Conservation (phyloP, 2,329 filamentous ascomycete genomes). For the Fusarium brachygibbosum region DNA sequence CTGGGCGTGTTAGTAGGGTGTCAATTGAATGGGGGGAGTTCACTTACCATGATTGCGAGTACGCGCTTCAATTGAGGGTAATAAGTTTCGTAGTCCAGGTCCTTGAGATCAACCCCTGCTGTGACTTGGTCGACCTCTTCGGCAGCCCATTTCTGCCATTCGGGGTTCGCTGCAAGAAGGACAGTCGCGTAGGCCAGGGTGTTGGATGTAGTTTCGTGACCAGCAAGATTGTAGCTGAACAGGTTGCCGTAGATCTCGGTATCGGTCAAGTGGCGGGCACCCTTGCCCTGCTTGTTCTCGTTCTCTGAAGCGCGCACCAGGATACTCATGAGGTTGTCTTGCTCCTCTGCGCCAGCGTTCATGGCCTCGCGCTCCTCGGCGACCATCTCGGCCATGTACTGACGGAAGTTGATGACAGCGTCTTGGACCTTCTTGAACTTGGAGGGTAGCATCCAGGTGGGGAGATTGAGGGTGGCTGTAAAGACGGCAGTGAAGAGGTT, state of each 20-base stretch:
- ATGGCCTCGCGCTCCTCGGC: slow-evolving; percentile 34
- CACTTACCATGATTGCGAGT: slow-evolving; percentile 38
- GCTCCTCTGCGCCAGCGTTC: slow-evolving; percentile 17
- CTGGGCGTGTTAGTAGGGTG: not conserved
- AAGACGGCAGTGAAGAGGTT: slow-evolving; percentile 38
- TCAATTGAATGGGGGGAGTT: rapidly evolving
- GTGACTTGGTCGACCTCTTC: slow-evolving; percentile 52
- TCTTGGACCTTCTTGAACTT: slow-evolving; percentile 40
- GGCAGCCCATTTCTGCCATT: slow-evolving; percentile 61
- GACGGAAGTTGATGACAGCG: slow-evolving; percentile 32
- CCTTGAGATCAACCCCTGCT: slow-evolving; percentile 18
- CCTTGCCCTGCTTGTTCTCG: slow-evolving; percentile 10
- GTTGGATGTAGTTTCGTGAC: slow-evolving; percentile 65
- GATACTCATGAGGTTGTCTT: slow-evolving; percentile 41
- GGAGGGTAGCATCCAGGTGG: slow-evolving; percentile 25
- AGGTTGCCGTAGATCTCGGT: slow-evolving; percentile 64
- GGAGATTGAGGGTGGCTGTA: slow-evolving; percentile 34
- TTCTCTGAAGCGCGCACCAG: slow-evolving; percentile 41
- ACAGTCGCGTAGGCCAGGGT: slow-evolving; percentile 58
- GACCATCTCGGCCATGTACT: slow-evolving; percentile 42
- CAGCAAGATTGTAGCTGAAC: slow-evolving; percentile 64
- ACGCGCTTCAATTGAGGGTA: slow-evolving; percentile 41
- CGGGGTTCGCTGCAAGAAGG: slow-evolving; percentile 60
- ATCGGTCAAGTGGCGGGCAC: slow-evolving; percentile 51
- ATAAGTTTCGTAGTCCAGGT: slow-evolving; percentile 40